Base-by-base conservation (phyloP, 305 asterid species). In the Ajuga reptans region DNA sequence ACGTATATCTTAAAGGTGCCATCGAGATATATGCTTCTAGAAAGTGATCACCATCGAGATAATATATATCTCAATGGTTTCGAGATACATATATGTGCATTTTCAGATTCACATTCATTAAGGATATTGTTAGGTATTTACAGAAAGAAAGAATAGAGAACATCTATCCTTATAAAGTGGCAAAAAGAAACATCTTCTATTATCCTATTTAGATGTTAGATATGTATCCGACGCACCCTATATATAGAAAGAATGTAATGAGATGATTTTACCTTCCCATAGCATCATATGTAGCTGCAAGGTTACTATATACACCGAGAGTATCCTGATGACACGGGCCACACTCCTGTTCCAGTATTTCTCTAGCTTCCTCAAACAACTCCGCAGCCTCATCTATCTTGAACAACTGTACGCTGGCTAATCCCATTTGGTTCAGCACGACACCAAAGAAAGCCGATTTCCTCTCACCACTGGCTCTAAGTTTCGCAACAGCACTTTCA, bases 241-340 rank as follows among this genome's bases (percentile, higher is more conserved):
- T 21, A 21, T 21, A 12, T 5, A 36, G 33, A 27, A 10, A 57
- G 36, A 2, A 36, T 10, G 34, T 18, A 14, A 39, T 39, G 73
- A 43, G 10, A 67, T 29, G 21, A 69, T 39, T 68, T 82, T 93
- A 93, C 99, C 99, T 93, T 81, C 99, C 99, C 88, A 91, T 77
- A 36, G 96, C 99, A 76, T 93, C 97, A 74, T 93, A 93, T 63
- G 97, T 93, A 58, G 97, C 99, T n/a, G 99, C 97, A 33, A 93
- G 96, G 73, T 93, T 93, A 84, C 97, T 89, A 76, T 93, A 93
- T 15, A 91, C 95, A 43, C 97, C 99, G 16, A 93, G 97, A 7
- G 99, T 87, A 74, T 93, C 99, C 79, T 89, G 97, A 75, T 93
- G 99, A 55, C 89, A 85, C 0, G 97, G 96, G 51, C 99, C 96